phyloP scores from a whole-genome alignment of 1,139 yeast genomes.

The Candida tropicalis region DNA sequence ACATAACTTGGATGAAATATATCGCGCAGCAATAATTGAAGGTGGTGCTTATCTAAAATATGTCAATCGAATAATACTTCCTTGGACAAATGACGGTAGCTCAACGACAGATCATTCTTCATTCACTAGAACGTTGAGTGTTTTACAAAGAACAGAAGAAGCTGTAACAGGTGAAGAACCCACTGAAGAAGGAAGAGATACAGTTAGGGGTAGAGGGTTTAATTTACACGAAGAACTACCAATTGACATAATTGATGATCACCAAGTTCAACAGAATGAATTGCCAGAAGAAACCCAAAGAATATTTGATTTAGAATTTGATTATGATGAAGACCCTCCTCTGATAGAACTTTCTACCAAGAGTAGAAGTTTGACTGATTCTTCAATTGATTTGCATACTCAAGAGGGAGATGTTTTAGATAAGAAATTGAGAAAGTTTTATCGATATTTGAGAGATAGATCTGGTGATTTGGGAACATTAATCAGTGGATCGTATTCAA shows the following conservation, averaged over 20 bases:
- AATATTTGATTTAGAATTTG: conserved; percentile 10
- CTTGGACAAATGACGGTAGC: neutral
- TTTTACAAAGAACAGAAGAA: conserved; percentile 9
- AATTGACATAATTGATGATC: conserved; percentile 1
- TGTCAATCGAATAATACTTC: conserved; percentile 1
- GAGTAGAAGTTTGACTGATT: neutral
- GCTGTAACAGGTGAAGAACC: conserved; percentile 9
- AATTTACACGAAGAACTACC: neutral
- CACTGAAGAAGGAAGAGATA: conserved; percentile 14
- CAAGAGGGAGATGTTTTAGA: neutral
- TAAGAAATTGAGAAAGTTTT: conserved; percentile 7
- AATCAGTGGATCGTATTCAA: conserved; percentile 3
- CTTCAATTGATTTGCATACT: neutral
- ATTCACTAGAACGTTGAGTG: conserved; percentile 1
- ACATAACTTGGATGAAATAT: conserved; percentile 1
- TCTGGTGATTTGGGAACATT: conserved; percentile 8
- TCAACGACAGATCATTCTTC: neutral
- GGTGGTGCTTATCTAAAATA: neutral
- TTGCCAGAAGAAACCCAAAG: conserved; percentile 5
- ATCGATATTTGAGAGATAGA: conserved; percentile 7
- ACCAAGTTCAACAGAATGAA: conserved; percentile 1
- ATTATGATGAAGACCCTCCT: conserved; percentile 1
- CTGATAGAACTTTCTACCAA: neutral
- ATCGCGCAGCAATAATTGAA: neutral
- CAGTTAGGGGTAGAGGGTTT: neutral